Conservation (phyloP, 345 rosid genomes). For the Turnera subulata region DNA sequence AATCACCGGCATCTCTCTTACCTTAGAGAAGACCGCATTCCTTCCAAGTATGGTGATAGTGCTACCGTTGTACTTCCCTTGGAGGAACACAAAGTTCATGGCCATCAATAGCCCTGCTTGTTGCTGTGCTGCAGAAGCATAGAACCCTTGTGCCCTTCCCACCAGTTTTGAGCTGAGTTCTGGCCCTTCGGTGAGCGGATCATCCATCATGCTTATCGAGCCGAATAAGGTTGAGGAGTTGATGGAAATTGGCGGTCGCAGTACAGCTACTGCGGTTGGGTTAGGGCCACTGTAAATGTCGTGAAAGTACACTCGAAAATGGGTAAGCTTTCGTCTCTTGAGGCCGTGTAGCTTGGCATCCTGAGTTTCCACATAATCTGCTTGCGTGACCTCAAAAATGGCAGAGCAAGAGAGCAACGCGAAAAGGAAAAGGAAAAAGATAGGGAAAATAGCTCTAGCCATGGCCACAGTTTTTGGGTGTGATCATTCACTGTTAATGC, state of each 20-base stretch:
- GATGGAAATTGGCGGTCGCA: slow-evolving; percentile 21
- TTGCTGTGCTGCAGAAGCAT: slow-evolving; percentile 8
- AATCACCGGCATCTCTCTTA: slow-evolving; percentile 58
- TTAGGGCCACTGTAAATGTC: slow-evolving; percentile 48
- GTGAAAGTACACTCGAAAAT: slow-evolving; percentile 64
- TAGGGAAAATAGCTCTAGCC: too few relatives aligned
- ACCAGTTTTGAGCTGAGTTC: slow-evolving; percentile 8
- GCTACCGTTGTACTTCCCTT: slow-evolving; percentile 20
- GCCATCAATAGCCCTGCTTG: slow-evolving; percentile 7
- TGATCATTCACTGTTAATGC: too few relatives aligned
- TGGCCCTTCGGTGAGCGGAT: slow-evolving; percentile 7
- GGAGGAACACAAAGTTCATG: slow-evolving; percentile 14
- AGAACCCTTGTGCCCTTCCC: slow-evolving; percentile 15
- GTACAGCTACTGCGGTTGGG: slow-evolving; percentile 43
- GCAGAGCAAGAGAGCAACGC: neutral
- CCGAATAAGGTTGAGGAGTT: neutral
- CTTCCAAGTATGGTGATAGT: slow-evolving; percentile 41
- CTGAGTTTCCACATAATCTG: neutral
- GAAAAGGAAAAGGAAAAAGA: slow-evolving; percentile 1
- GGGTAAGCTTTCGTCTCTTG: slow-evolving; percentile 56
- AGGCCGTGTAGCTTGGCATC: slow-evolving; percentile 6
- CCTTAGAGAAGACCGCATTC: slow-evolving; percentile 29
- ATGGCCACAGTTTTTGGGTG: too few relatives aligned
- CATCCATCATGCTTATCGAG: neutral
- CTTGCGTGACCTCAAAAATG: neutral